These are phyloP conservation scores for Arctium minus DNA, from an alignment of 129 eudicot species.

Conservation along the genomic window DNA sequence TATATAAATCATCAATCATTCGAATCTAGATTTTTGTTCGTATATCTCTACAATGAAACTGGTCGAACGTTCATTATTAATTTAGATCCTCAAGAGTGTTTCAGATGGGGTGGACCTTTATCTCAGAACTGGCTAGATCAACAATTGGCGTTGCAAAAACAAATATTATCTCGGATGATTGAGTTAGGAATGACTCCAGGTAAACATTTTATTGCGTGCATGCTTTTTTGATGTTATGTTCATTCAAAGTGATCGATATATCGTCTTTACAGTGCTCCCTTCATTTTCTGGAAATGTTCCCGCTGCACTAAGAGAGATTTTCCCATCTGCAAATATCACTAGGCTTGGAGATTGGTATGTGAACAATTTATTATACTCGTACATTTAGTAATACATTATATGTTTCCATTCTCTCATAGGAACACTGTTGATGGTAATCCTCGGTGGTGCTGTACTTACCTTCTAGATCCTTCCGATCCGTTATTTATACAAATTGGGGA, in stretches of 20 bases:
- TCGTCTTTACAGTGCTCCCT: slow-evolving; percentile 63
- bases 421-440: slow-evolving; percentile 81
- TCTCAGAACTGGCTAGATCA: slow-evolving; percentile 86
- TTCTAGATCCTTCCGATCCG: slow-evolving; percentile 95
- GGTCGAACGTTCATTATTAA: background rate
- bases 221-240: background rate
- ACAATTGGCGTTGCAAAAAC: slow-evolving; percentile 71
- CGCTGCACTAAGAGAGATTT: slow-evolving; percentile 62
- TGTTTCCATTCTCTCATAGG: slow-evolving; percentile 37
- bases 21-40: background rate
- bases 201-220: slow-evolving; percentile 16
- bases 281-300: slow-evolving; percentile 98
- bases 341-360: slow-evolving; percentile 84
- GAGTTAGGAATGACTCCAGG: slow-evolving; percentile 99
- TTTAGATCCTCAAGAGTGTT: background rate
- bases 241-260: slow-evolving; percentile 14
- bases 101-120: slow-evolving; percentile 99
- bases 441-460: slow-evolving; percentile 95
- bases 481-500: slow-evolving; percentile 81
- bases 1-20: background rate
- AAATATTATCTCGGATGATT: slow-evolving; percentile 75
- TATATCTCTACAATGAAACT: background rate
- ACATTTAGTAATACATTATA: background rate
- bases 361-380: background rate
- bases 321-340: slow-evolving; percentile 83